phyloP scores from a whole-genome alignment of 345 rosid species.

The Viola odorata region DNA sequence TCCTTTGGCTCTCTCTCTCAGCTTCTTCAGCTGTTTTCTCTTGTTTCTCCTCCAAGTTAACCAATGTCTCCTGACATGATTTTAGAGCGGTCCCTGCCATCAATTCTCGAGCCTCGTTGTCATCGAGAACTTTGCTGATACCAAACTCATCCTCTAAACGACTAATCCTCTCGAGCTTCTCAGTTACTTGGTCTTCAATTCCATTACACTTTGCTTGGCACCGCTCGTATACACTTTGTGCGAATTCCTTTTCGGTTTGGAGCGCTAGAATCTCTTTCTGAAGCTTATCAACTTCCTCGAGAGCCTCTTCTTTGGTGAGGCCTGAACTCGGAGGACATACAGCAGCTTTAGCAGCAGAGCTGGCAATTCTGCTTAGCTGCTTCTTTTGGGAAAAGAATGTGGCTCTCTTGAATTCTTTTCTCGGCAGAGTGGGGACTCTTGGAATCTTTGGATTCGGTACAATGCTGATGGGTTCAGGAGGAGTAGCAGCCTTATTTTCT shows the following conservation, averaged over 20 bases:
- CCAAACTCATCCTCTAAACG: constrained; percentile 77
- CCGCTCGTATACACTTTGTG: constrained; percentile 47
- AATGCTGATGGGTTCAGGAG: constrained; percentile 6
- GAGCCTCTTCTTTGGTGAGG: constrained; percentile 49
- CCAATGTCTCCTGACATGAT: constrained; percentile 61
- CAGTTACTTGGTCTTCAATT: constrained; percentile 50
- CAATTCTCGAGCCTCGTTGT: constrained; percentile 64
- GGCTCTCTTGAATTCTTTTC: constrained; percentile 41
- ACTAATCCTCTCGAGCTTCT: constrained; percentile 53
- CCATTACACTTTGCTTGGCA: constrained; percentile 48
- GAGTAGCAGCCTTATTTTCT: constrained; percentile 16
- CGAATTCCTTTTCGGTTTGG: constrained; percentile 74
- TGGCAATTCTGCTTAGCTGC: constrained; percentile 27
- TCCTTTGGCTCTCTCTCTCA: constrained; percentile 39
- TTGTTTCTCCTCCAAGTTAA: constrained; percentile 51
- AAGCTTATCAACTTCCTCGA: constrained; percentile 52
- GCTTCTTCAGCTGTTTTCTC: constrained; percentile 49
- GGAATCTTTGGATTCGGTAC: constrained; percentile 33
- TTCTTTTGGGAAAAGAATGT: constrained; percentile 33
- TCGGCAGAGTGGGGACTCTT: constrained; percentile 39
- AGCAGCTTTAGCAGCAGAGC: constrained; percentile 22
- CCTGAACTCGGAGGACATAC: constrained; percentile 36
- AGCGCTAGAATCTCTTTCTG: constrained; percentile 63
- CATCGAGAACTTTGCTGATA: constrained; percentile 47
- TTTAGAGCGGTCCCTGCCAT: constrained; percentile 68